These are phyloP conservation scores for Chaetomium sp. DNA, from an alignment of 2,329 filamentous ascomycete species.

Conservation along the genomic window DNA sequence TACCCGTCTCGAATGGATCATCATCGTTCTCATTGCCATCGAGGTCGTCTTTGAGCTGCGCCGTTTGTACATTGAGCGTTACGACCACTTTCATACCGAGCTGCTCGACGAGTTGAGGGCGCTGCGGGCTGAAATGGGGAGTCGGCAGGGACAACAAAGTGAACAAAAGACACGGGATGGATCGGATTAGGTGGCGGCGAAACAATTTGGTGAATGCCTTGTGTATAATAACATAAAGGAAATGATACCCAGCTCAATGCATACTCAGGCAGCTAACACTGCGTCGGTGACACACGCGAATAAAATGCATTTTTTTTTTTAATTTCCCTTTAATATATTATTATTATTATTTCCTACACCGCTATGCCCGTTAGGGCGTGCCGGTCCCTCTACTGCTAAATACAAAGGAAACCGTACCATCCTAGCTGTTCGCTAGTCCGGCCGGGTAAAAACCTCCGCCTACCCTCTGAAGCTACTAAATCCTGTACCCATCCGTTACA, in stretches of 20 bases:
- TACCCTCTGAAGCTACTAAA: no score
- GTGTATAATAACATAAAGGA: neutral
- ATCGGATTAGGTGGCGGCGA: neutral
- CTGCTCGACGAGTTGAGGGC: conserved; percentile 16
- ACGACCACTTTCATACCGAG: conserved; percentile 20
- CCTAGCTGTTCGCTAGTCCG: no score
- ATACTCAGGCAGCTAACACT: neutral
- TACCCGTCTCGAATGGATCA: conserved; percentile 85
- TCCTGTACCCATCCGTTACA: no score
- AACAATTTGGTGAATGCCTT: neutral
- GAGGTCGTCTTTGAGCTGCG: conserved; percentile 86
- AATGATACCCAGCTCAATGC: conserved; percentile 21
- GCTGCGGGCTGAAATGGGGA: conserved; percentile 13
- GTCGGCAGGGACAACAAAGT: neutral
- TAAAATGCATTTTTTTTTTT: neutral
- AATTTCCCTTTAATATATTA: neutral
- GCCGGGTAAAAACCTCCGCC: no score
- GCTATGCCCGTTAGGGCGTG: no score
- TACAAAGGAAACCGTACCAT: no score
- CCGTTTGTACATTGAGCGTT: conserved; percentile 56
- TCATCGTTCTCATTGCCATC: conserved; percentile 86
- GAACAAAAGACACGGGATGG: neutral
- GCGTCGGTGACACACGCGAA: neutral
- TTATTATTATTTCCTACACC: no score
- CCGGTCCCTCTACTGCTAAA: no score